phyloP scores from a whole-genome alignment of 352 stramenopile genomes.

The Pythium vanterpoolii region DNA sequence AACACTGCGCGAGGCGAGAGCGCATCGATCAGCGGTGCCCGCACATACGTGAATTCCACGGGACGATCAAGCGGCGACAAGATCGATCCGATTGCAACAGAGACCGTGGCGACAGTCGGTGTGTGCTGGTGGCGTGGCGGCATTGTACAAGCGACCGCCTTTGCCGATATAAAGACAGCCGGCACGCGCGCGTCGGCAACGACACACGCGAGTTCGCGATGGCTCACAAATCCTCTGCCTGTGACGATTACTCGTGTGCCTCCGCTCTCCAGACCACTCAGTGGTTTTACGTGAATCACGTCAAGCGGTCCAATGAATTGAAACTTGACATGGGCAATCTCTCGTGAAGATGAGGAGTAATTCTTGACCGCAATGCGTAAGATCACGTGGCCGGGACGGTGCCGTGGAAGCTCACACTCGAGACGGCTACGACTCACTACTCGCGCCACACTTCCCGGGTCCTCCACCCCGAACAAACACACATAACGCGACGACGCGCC shows the following conservation, averaged over 20 bases:
- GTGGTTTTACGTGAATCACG: neutral
- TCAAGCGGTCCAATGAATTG: slow-evolving; percentile 20
- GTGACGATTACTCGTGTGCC: slow-evolving; percentile 8
- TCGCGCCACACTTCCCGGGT: neutral
- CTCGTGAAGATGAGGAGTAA: neutral
- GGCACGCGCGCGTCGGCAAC: slow-evolving; percentile 15
- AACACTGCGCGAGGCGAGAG: slow-evolving; percentile 12
- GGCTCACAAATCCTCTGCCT: slow-evolving; percentile 19
- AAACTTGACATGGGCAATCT: slow-evolving; percentile 7
- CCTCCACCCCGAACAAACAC: slow-evolving; percentile 13
- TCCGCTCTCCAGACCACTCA: slow-evolving; percentile 10
- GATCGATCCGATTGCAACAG: slow-evolving; percentile 8
- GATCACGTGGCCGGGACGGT: neutral
- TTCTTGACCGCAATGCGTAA: slow-evolving; percentile 8
- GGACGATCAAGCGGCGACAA: neutral
- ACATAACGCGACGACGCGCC: neutral
- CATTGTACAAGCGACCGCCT: slow-evolving; percentile 11
- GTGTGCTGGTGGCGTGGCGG: slow-evolving; percentile 12
- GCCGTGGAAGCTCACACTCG: neutral
- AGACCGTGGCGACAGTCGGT: neutral
- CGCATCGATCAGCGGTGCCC: neutral
- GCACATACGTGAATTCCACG: slow-evolving; percentile 15
- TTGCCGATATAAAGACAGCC: slow-evolving; percentile 17
- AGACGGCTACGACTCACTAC: neutral
- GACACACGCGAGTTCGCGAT: slow-evolving; percentile 18